These are phyloP conservation scores for Saccharomyces hybrid DNA, from an alignment of 1,139 yeast species.

Conservation along the genomic window DNA sequence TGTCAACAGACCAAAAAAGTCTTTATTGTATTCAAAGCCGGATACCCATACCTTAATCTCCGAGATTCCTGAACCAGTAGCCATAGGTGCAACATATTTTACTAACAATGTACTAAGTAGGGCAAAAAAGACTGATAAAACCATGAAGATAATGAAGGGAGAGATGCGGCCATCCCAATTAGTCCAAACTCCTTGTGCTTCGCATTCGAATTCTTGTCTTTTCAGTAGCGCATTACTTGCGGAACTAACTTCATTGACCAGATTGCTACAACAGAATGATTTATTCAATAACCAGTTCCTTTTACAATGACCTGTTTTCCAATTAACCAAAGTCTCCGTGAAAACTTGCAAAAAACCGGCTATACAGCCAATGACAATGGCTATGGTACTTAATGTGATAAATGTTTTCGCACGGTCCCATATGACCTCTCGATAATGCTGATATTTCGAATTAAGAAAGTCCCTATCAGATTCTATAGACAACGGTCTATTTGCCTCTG, in stretches of 20 bases:
- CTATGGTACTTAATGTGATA: conserved; percentile 68
- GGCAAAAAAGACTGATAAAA: conserved; percentile 56
- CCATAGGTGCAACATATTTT: conserved; percentile 68
- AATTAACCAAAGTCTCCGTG: conserved; percentile 79
- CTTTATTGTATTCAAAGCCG: conserved; percentile 69
- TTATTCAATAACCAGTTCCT: conserved; percentile 62
- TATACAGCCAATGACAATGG: conserved; percentile 66
- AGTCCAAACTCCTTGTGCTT: conserved; percentile 42
- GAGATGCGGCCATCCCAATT: conserved; percentile 44
- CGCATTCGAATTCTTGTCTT: conserved; percentile 37
- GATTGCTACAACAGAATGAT: conserved; percentile 68
- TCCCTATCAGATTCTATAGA: conserved; percentile 7
- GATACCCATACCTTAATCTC: conserved; percentile 94
- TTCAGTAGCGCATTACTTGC: conserved; percentile 12
- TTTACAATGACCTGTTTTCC: conserved; percentile 72
- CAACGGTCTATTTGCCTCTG: conserved; percentile 44
- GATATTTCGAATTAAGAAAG: conserved; percentile 8
- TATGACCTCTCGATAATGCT: conserved; percentile 28
- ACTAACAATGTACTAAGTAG: conserved; percentile 62
- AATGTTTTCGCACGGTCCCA: conserved; percentile 56
- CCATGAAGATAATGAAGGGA: conserved; percentile 54
- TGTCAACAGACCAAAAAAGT: conserved; percentile 71
- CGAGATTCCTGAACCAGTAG: conserved; percentile 96
- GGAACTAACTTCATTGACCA: conserved; percentile 2
- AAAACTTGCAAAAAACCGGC: conserved; percentile 77